Conservation (phyloP, 2,329 filamentous ascomycete species). For the Leptographium wingfieldii region DNA sequence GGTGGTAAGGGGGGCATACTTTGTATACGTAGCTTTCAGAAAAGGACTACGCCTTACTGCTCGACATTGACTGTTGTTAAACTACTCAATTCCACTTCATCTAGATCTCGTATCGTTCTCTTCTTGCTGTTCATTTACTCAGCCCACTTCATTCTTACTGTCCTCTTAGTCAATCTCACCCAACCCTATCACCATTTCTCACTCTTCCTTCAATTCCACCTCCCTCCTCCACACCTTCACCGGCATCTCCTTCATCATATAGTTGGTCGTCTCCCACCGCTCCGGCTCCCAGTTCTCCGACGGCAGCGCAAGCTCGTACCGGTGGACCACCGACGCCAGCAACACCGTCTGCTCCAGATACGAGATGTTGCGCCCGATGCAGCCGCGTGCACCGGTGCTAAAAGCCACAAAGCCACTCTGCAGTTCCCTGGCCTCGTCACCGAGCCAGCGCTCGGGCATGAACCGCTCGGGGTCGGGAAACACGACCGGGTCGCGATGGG, state of each 20-base stretch:
- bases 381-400: slow-evolving; percentile 21
- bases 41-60: too few species aligned
- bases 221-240: slow-evolving; percentile 1
- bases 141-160: too few species aligned
- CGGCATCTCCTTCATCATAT: not conserved
- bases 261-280: not conserved
- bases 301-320: slow-evolving; percentile 1
- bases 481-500: slow-evolving; percentile 20
- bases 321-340: slow-evolving; percentile 5
- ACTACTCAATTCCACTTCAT: too few species aligned
- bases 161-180: too few species aligned
- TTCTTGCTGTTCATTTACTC: too few species aligned
- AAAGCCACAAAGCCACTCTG: slow-evolving; percentile 9
- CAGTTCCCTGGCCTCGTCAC: slow-evolving; percentile 20
- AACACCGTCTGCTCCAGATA: slow-evolving; percentile 22
- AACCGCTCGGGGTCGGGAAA: slow-evolving; percentile 22
- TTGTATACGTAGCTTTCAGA: not conserved
- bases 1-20: not conserved
- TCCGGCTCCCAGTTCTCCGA: not conserved
- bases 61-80: too few species aligned
- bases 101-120: too few species aligned
- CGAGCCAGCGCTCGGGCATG: slow-evolving; percentile 29
- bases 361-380: slow-evolving; percentile 30
- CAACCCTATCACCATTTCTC: too few species aligned
- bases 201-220: too few species aligned